A percentile compares a stretch with the other conserved stretches of the same genome.
These are phyloP conservation scores for Gracilaria vermiculophylla DNA, from an alignment of 23 red algal species.

Conservation along the genomic window DNA sequence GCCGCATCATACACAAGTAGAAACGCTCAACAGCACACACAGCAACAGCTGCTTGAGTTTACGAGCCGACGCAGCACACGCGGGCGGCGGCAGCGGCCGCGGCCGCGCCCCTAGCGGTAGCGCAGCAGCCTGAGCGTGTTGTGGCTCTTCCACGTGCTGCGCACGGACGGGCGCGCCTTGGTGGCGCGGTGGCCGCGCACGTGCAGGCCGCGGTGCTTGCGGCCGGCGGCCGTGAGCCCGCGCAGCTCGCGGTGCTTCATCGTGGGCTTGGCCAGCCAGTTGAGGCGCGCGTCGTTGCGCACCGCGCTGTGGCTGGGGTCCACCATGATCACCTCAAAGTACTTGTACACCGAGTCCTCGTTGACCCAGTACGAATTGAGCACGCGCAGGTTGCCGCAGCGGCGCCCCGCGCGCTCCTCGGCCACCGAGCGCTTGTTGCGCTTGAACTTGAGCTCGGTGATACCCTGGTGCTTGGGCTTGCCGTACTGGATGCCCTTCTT, in stretches of 20 bases:
- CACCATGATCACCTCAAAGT: constrained; percentile 95
- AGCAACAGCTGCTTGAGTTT: no score
- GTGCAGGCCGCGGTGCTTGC: constrained; percentile 80
- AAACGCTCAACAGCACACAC: no score
- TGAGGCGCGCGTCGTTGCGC: constrained; percentile 81
- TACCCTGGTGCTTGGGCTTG: constrained; percentile 99
- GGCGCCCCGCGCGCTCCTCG: constrained; percentile 91
- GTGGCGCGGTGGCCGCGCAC: constrained; percentile 75
- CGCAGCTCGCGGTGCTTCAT: constrained; percentile 99
- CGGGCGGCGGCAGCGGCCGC: background rate
- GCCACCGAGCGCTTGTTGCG: constrained; percentile 97
- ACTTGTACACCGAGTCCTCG: constrained; percentile 96
- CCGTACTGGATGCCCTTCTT: constrained; percentile 99
- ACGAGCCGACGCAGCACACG: no score
- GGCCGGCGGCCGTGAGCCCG: constrained; percentile 86
- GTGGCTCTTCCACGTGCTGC: constrained; percentile 87
- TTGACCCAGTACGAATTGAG: constrained; percentile 99
- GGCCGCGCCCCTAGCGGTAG: constrained; percentile 69
- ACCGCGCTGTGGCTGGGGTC: constrained; percentile 95
- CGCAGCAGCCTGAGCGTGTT: constrained; percentile 86
- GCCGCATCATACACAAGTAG: no score
- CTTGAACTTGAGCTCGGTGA: constrained; percentile 96
- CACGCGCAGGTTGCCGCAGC: constrained; percentile 95
- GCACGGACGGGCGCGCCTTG: constrained; percentile 85
- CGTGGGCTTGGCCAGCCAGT: constrained; percentile 82